Evolutionary conservation across 2,329 filamentous ascomycete species (phyloP).

Genomic region (Colletotrichum sp.): DNA sequence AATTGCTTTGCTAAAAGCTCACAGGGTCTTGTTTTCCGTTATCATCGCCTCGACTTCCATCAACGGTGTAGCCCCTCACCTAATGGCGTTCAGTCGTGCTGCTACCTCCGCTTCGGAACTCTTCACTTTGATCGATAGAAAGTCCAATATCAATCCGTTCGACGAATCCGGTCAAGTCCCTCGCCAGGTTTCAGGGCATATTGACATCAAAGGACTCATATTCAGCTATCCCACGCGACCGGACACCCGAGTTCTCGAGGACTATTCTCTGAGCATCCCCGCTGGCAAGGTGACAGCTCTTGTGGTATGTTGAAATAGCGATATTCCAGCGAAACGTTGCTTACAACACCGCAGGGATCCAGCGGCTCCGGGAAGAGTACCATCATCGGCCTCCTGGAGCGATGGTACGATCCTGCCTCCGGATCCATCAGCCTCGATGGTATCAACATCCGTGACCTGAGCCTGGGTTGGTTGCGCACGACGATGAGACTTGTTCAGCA

Average conservation of each 20-base stretch:
- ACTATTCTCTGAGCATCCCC: slow-evolving; percentile 63
- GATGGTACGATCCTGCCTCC: slow-evolving; percentile 56
- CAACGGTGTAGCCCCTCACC: slow-evolving; percentile 22
- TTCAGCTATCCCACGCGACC: slow-evolving; percentile 73
- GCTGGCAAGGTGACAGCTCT: slow-evolving; percentile 72
- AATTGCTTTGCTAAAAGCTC: slow-evolving; percentile 34
- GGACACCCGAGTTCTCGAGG: slow-evolving; percentile 67
- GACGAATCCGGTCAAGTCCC: slow-evolving; percentile 11
- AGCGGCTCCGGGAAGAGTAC: slow-evolving; percentile 74
- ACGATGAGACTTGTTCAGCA: slow-evolving; percentile 34
- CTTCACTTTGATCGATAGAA: slow-evolving; percentile 28
- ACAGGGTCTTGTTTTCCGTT: slow-evolving; percentile 29
- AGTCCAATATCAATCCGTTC: slow-evolving; percentile 27
- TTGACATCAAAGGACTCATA: slow-evolving; percentile 66
- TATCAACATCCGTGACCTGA: slow-evolving; percentile 26
- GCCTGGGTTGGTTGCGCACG: slow-evolving; percentile 32
- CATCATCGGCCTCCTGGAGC: slow-evolving; percentile 70
- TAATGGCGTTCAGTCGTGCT: slow-evolving; percentile 25
- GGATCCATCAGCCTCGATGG: slow-evolving; percentile 34
- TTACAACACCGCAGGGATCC: slow-evolving; percentile 36
- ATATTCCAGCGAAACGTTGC: slow-evolving; percentile 25
- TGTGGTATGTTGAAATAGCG: slow-evolving; percentile 52
- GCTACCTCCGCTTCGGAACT: slow-evolving; percentile 26
- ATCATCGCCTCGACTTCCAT: slow-evolving; percentile 26
- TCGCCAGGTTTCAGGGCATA: slow-evolving; percentile 48